These are phyloP conservation scores for Adansonia madagascariensis DNA, from an alignment of 441 rosid species.

Conservation along the genomic window DNA sequence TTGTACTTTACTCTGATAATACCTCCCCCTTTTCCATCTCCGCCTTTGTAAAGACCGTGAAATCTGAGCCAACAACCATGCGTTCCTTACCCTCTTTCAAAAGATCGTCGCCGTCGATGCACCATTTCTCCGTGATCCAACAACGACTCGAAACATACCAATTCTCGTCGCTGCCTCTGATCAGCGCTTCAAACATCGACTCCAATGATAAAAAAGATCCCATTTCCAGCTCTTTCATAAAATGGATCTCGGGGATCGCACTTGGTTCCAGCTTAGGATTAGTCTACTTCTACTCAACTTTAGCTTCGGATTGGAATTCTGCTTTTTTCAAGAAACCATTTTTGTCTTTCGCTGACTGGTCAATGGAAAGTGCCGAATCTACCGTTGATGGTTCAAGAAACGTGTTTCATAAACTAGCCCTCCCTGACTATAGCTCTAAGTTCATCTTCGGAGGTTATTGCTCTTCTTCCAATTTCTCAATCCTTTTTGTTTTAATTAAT, in stretches of 20 bases:
- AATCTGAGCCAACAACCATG: constrained; percentile 13
- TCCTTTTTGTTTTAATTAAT: neutral
- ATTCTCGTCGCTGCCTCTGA: constrained; percentile 39
- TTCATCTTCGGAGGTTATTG: constrained; percentile 64
- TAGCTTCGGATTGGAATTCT: constrained; percentile 36
- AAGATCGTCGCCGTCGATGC: constrained; percentile 46
- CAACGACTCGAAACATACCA: constrained; percentile 55
- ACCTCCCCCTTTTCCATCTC: neutral
- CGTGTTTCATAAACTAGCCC: constrained; percentile 51
- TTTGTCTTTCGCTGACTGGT: constrained; percentile 50
- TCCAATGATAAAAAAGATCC: constrained; percentile 22
- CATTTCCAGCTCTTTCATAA: constrained; percentile 31
- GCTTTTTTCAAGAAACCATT: constrained; percentile 31
- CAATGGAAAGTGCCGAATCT: constrained; percentile 39
- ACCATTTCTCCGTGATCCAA: constrained; percentile 36
- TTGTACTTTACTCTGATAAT: neutral
- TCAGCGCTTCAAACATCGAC: constrained; percentile 25
- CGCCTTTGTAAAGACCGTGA: neutral
- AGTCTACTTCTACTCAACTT: constrained; percentile 43
- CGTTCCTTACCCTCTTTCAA: constrained; percentile 25
- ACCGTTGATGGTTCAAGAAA: constrained; percentile 36
- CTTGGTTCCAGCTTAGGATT: constrained; percentile 61
- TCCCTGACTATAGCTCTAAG: constrained; percentile 57
- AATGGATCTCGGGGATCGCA: constrained; percentile 56
- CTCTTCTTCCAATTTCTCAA: neutral